Evolutionary conservation across 2,329 filamentous ascomycete species (phyloP).

Genomic region (Xylariaceae sp.): DNA sequence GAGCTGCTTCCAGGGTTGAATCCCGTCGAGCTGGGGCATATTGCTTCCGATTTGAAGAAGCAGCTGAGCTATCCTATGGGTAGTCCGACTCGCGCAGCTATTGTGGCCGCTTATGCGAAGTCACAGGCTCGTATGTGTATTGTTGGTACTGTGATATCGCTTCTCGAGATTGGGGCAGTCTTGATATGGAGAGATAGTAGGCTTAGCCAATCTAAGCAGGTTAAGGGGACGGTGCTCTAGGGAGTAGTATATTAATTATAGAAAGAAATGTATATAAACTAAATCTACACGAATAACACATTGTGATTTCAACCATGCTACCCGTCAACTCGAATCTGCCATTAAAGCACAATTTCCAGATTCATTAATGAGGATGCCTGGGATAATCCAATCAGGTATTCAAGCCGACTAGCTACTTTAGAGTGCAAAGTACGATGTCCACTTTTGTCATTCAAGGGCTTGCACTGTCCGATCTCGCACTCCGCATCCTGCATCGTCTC

Average conservation of each 20-base stretch:
- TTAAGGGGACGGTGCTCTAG: conserved; percentile 44
- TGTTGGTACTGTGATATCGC: conserved; percentile 39
- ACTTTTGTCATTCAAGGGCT: neutral
- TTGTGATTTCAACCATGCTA: neutral
- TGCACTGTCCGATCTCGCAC: conserved; percentile 39
- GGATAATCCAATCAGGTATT: neutral
- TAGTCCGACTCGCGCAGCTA: conserved; percentile 42
- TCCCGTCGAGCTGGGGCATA: conserved; percentile 34
- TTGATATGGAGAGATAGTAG: conserved; percentile 43
- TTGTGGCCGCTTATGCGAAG: conserved; percentile 45
- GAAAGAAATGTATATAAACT: neutral
- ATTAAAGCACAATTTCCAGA: neutral
- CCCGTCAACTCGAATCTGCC: neutral
- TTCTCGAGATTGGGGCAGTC: conserved; percentile 42
- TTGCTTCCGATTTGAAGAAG: conserved; percentile 43
- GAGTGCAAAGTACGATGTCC: conserved; percentile 2
- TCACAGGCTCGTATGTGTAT: conserved; percentile 48
- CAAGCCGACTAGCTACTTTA: neutral
- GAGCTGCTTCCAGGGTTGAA: conserved; percentile 38
- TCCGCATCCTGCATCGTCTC: neutral
- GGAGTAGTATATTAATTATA: neutral
- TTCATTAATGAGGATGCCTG: neutral
- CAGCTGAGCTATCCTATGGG: conserved; percentile 47
- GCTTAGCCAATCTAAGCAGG: conserved; percentile 43
- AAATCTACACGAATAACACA: neutral